Conservation (phyloP, 164 flowering plant species). For the Piper betle region DNA sequence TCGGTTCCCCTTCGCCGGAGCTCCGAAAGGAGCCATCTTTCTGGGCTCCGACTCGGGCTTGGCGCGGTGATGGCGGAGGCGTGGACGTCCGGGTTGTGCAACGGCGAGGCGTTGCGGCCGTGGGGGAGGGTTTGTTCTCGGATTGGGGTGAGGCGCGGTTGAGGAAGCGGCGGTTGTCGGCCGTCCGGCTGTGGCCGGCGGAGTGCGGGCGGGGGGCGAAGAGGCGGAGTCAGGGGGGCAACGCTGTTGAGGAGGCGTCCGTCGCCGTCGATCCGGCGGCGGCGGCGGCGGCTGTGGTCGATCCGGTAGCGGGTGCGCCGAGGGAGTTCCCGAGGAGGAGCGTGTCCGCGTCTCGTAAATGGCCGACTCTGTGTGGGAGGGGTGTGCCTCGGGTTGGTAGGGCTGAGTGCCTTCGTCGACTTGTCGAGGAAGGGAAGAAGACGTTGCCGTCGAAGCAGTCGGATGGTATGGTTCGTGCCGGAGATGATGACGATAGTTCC, state of each 20-base stretch:
- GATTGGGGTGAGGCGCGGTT: no score
- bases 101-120: no score
- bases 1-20: no score
- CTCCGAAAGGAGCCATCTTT: no score
- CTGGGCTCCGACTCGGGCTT: no score
- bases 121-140: no score
- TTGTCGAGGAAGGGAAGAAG: neutral
- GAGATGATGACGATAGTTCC: neutral
- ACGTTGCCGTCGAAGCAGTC: neutral
- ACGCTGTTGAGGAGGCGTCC: neutral
- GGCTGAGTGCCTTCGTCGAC: conserved; percentile 11
- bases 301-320: neutral
- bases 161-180: conserved; percentile 16
- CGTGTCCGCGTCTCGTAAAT: conserved; percentile 20
- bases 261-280: neutral
- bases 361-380: conserved; percentile 24
- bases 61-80: no score
- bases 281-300: neutral
- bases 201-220: conserved; percentile 31
- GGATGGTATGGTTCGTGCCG: neutral
- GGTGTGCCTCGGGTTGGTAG: conserved; percentile 18
- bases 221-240: neutral
- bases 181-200: conserved; percentile 38
- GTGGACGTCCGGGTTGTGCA: no score
- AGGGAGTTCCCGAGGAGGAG: conserved; percentile 31